Evolutionary conservation across 306 rosid species (phyloP), one percentile per base, ranked within the genome.

Genomic region (Phaseolus lunatus): DNA sequence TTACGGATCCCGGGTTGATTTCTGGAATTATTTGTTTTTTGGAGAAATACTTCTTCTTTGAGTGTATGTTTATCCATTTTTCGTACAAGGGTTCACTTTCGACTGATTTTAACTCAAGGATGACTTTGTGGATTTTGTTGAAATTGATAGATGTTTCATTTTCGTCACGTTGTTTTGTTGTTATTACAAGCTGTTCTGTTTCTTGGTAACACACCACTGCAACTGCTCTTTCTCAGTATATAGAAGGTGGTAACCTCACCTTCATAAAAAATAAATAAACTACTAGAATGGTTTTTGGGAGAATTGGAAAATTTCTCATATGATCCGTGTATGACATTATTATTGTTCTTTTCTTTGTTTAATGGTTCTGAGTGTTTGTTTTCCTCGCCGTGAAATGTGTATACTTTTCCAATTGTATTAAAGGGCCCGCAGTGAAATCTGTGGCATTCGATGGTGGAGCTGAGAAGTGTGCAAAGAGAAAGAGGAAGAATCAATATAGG

Each of bases 401-500:
- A 29, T n/a, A n/a, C n/a, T n/a, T n/a, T n/a, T n/a, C n/a, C n/a
- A 31, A 69, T 68, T 70, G 31, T 24, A 15, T 76, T 66, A 56
- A 80, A 90, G 96, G 89, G 43, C 72, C 78, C 3, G 66, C 83
- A 53, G 85, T 67, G 70, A 87, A 87, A 77, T 72, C 90, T 57
- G 80, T 53, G 68, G 86, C 85, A 71, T 72, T 59, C 75, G 75
- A 81, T 65, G 90, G 81, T 68, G 82, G 69, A 77, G 88, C 89
- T 78, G 92, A 86, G 73, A 87, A 85, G 79, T 81, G 85, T 73
- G 90, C 88, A 16, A 89, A 87, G 78, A 85, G 92, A 68, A 90
- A 89, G 86, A 87, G 94, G 84, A 93, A 90, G 82, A 93, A 93
- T 63, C 89, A 87, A 78, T 93, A 82, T 33, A 84, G 97, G 76